Conservation (phyloP, 2,329 filamentous ascomycete genomes). For the Esteya vermicola region DNA sequence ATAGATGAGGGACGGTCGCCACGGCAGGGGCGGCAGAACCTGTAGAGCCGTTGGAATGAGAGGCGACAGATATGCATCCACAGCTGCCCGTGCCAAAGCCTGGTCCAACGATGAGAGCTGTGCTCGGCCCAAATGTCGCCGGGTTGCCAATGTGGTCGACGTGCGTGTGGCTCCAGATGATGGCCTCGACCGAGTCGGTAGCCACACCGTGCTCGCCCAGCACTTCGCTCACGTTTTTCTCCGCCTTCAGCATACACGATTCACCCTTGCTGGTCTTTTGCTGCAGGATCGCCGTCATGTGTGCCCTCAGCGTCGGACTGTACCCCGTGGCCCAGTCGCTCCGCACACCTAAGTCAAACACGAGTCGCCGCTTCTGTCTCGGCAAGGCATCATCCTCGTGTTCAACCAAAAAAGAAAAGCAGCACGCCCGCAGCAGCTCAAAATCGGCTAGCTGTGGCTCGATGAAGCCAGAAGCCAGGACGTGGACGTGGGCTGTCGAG, state of each 20-base stretch:
- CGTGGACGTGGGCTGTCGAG: conserved; percentile 1
- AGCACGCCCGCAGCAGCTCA: neutral
- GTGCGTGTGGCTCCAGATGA: conserved; percentile 30
- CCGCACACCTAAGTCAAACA: conserved; percentile 7
- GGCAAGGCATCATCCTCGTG: neutral
- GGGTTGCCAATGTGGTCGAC: conserved; percentile 35
- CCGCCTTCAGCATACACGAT: neutral
- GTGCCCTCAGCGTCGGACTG: neutral
- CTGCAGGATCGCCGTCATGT: neutral
- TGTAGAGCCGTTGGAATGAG: no score
- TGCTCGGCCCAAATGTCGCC: conserved; percentile 24
- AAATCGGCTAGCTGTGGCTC: neutral
- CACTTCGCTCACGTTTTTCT: conserved; percentile 3
- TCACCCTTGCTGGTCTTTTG: neutral
- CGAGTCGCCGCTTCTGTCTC: neutral
- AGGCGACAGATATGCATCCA: no score
- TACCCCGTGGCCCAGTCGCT: conserved; percentile 4
- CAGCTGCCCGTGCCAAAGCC: conserved; percentile 14
- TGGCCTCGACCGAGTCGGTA: conserved; percentile 7
- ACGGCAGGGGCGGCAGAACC: neutral
- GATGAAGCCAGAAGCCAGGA: neutral
- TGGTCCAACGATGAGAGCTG: conserved; percentile 22
- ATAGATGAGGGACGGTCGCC: neutral
- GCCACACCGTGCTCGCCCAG: conserved; percentile 5
- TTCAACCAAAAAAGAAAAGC: conserved; percentile 4